Evolutionary conservation across 2,329 filamentous ascomycete species (phyloP), one percentile per base, ranked within the genome.

Genomic region (Pseudopithomyces maydicus): DNA sequence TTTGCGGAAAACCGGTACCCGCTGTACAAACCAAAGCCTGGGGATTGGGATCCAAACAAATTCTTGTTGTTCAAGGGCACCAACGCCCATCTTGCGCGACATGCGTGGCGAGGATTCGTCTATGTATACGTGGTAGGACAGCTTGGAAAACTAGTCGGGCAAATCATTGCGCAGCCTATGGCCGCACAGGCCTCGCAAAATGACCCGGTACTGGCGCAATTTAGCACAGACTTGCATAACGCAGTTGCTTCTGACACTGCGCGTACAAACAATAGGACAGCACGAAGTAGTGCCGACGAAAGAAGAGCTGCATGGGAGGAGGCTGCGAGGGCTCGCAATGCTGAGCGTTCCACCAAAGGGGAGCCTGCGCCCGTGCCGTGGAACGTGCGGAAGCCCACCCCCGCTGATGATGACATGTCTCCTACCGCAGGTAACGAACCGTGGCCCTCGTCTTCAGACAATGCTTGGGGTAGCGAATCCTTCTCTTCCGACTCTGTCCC

Each of bases 121-220:
- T 74, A 71, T 43, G 52, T 59, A 7, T 19, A 72, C 22, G 66
- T 72, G 2, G 68, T 64, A 3, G 65, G 64, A 10, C 61, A 71
- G 46, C 58, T 74, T 56, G 77, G 76, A 1, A 66, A 67, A 15
- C 57, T 77, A 1, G 53, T 76, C 7, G 75, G 77, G 3, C 66
- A 68, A 10, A 54, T 66, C 62, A 72, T 68, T 61, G 72, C 57
- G 22, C 76, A 61, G 70, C 74, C 59, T 35, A 44, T 72, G 10
- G 73, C 69, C 32, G 68, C 74, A 19, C 68, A 70, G 4, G 70
- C 70, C 6, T 71, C 74, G 2, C 60, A 68, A n/a, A 68, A 69
- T 20, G 79, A 81, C 58, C 76, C 77, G 11, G 67, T 75, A 22
- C 60, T 81, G 47, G 75, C 73, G 44, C 73, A 77, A 19, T 75